These are phyloP conservation scores for Penstemon eatonii DNA, from an alignment of 257 asterid species.

Conservation along the genomic window DNA sequence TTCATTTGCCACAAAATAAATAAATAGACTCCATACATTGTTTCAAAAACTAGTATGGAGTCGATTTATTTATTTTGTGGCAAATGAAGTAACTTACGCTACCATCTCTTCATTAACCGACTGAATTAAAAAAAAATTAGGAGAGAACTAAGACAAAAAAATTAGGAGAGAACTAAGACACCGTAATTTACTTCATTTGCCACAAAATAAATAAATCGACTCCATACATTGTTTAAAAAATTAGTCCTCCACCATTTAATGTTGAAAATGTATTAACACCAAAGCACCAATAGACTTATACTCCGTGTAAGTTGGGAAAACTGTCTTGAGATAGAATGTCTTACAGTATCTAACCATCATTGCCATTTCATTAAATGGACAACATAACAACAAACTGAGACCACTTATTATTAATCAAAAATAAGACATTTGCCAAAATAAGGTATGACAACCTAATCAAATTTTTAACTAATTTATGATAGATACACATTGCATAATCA, in stretches of 20 bases:
- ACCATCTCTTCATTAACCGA: neutral
- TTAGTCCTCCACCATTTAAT: conserved; percentile 2
- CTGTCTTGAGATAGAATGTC: neutral
- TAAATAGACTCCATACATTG: neutral
- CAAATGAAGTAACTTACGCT: neutral
- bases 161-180: no score
- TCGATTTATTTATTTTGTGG: neutral
- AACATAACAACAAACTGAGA: neutral
- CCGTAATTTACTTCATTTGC: no score
- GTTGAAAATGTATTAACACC: neutral
- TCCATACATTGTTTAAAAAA: neutral
- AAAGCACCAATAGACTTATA: neutral
- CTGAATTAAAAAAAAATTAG: no score
- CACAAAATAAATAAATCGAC: neutral
- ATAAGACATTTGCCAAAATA: neutral
- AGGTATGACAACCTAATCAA: neutral
- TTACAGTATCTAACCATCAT: neutral
- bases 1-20: neutral
- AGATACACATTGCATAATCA: neutral
- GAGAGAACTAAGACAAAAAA: no score
- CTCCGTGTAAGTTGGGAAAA: neutral
- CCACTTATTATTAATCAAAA: neutral
- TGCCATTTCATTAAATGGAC: neutral
- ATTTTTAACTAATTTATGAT: conserved; percentile 1
- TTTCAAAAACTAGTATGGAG: neutral